Percentiles rank a stretch among this genome's conserved stretches.
These are phyloP conservation scores for Cubamyces lactineus DNA, from an alignment of 768 basidiomycete species.

Conservation along the genomic window DNA sequence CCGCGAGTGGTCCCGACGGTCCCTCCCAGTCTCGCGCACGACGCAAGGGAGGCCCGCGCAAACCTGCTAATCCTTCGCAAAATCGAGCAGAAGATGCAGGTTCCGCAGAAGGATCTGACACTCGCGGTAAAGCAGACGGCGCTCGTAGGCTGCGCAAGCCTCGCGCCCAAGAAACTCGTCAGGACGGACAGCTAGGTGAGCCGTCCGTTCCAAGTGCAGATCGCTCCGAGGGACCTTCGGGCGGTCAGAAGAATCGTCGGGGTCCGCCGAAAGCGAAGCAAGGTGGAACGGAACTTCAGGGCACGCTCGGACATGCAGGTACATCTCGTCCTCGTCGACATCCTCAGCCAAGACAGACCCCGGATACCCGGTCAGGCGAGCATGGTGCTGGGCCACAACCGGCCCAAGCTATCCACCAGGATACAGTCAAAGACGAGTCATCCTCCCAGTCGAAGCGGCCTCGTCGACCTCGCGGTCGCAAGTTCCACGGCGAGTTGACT, in stretches of 20 bases:
- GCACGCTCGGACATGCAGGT: neutral
- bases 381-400: neutral
- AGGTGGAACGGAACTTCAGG: neutral
- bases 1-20: neutral
- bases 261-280: neutral
- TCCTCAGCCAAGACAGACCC: neutral
- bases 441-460: neutral
- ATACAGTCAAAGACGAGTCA: neutral
- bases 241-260: neutral
- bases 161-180: slow-evolving; percentile 8
- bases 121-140: slow-evolving; percentile 5
- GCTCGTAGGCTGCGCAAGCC: slow-evolving; percentile 23
- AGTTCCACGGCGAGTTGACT: slow-evolving; percentile 19
- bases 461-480: slow-evolving; percentile 13
- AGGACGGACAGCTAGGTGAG: slow-evolving; percentile 13
- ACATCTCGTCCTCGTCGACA: neutral
- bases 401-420: neutral
- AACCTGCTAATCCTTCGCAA: neutral
- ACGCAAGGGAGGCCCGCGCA: slow-evolving; percentile 5
- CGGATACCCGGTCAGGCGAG: neutral
- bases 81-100: neutral
- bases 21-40: neutral
- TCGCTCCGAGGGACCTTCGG: neutral
- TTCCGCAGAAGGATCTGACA: neutral
- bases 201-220: slow-evolving; percentile 1